These are phyloP conservation scores for Tolypocladium tropicale DNA, from an alignment of 2,329 filamentous ascomycete species.

Conservation along the genomic window DNA sequence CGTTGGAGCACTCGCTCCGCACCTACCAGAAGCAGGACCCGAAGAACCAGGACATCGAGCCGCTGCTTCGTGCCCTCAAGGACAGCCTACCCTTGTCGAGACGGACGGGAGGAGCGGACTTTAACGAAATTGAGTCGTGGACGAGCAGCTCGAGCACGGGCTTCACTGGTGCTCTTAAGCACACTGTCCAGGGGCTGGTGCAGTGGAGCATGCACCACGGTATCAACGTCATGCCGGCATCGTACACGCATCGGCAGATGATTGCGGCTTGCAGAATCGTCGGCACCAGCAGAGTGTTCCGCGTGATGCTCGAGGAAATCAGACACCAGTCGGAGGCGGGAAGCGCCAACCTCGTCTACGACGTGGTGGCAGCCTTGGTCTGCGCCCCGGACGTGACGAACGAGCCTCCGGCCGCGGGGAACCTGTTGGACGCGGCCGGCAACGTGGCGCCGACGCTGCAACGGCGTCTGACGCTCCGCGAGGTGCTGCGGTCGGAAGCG, in stretches of 20 bases:
- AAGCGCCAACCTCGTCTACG: conserved; percentile 52
- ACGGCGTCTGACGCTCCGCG: conserved; percentile 45
- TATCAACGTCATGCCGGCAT: conserved; percentile 45
- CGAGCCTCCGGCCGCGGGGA: conserved; percentile 21
- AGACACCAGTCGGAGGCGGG: conserved; percentile 49
- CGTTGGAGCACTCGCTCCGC: conserved; percentile 56
- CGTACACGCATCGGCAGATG: conserved; percentile 64
- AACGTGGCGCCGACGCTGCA: conserved; percentile 27
- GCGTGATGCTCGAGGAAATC: conserved; percentile 57
- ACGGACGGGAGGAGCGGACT: conserved; percentile 50
- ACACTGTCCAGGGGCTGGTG: conserved; percentile 51
- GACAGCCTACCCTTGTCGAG: conserved; percentile 47
- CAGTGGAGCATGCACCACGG: conserved; percentile 54
- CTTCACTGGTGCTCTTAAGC: conserved; percentile 45
- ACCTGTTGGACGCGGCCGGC: conserved; percentile 22
- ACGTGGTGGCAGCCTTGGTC: conserved; percentile 58
- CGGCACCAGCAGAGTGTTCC: conserved; percentile 50
- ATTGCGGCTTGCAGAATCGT: conserved; percentile 50
- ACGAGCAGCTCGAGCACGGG: conserved; percentile 44
- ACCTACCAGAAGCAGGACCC: conserved; percentile 58
- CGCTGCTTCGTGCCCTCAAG: conserved; percentile 55
- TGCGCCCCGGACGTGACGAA: conserved; percentile 53
- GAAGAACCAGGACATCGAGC: conserved; percentile 57
- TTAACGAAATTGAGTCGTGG: conserved; percentile 62
- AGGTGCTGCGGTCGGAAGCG: conserved; percentile 47